Base-by-base conservation (phyloP, 2,329 filamentous ascomycete genomes). In the Claviceps sorghi region DNA sequence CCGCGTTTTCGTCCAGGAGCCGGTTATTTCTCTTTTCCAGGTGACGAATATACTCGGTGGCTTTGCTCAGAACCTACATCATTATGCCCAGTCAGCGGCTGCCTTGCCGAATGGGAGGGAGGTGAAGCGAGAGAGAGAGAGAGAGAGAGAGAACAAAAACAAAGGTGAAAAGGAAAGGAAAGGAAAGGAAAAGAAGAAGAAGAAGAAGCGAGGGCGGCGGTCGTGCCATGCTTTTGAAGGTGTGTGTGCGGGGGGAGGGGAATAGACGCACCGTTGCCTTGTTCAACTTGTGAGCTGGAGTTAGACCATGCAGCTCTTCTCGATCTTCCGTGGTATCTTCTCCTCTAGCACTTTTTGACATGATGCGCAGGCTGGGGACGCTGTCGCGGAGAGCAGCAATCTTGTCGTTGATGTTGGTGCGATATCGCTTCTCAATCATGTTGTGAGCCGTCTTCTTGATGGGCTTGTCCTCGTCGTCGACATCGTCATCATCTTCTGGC, bases 391-490 rank as follows among this genome's bases (percentile, higher is more conserved):
- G 72, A 54, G 90, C 89, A 46, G 89, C 86, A 61, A 97, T 97
- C 72, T 97, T 97, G 65, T 96, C 91, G 64, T 97, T 97, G 53
- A 97, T 76, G 63, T 97, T 97, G 51, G 88, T 95, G 61, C 91
- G 83, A 67, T 97, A 97, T 58, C 91, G 77, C 75, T 96, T 97
- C 71, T 97, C 91, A 57, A 97, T 96, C 77, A 97, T 93, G 68
- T 96, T 97, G 69, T 97, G 91, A 2, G 91, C 89, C 34, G 90
- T 94, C 76, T 96, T 96, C 75, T 95, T 96, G 54, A 70, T 60
- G 5, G 68, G 68, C 54, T 76, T 82, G 59, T 73, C 78, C 58
- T 76, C 77, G 49, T 79, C 67, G 32, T 76, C 69, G 46, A 80
- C 74, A 13, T 83, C 79, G 48, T 81, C 78, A n/a, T 69, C 57